Evolutionary conservation across 2,329 filamentous ascomycete genomes (phyloP), one percentile per base, ranked within the genome.

Genomic region (Calycina herbarum): DNA sequence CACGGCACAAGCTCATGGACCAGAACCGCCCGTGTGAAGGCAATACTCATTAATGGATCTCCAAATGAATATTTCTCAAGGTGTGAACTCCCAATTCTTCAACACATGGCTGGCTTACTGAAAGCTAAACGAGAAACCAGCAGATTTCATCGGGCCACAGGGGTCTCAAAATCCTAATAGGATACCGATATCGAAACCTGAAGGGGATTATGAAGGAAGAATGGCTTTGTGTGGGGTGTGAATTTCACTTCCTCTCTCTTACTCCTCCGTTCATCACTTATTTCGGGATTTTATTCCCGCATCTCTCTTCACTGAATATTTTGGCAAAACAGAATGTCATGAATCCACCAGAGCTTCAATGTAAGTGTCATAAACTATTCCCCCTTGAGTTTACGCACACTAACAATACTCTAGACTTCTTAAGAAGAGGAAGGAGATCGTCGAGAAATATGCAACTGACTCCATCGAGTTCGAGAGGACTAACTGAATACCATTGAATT

Each of bases 201-300:
- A 31, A n/a, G 61, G 61, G 24, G 63, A 65, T 48, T 40, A 35
- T 38, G 60, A 65, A 35, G 63, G 61, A 33, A 60, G 64, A 31
- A 48, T 61, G 51, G 48, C 57, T 40, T 59, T 67, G n/a, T 65
- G 64, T 60, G 57, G 63, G 42, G 45, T 67, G 61, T 67, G 35
- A 61, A 57, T 45, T 33, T 20, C 1, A 11, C 27, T 51, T 20
- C 6, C 11, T 51, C 3, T 2, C 4, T 51, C 20, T 51, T 24
- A 10, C 5, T 24, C 8, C n/a, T 24, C n/a, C 4, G 1, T n/a
- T 24, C n/a, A 24, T 10, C 10, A 24, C 20, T 20, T 20, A 20
- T 20, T 20, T 20, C 20, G 20, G 20, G 20, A 20, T 20, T 20
- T 20, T 20, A 20, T 20, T 20, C 20, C 20, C 20, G 20, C 20